Conservation (phyloP, 73 alveolate species). For the Urostyla sp. region DNA sequence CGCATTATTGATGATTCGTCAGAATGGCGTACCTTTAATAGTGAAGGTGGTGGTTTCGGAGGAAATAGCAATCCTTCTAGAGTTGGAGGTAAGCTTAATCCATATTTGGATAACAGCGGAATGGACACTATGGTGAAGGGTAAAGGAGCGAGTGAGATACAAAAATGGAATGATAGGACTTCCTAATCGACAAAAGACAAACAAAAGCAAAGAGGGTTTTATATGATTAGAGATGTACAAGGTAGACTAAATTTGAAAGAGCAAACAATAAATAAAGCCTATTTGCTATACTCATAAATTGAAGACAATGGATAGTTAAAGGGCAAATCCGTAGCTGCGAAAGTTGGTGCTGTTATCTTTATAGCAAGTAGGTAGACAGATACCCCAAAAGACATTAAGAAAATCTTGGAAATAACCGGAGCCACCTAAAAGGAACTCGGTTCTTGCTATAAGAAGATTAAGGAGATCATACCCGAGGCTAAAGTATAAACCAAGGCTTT, state of each 20-base stretch:
- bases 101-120: slow-evolving; percentile 41
- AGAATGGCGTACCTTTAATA: slow-evolving; percentile 67
- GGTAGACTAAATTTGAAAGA: slow-evolving; percentile 17
- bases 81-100: slow-evolving; percentile 58
- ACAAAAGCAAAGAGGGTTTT: slow-evolving; percentile 35
- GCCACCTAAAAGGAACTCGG: slow-evolving; percentile 31
- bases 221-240: slow-evolving; percentile 15
- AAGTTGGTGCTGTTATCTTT: slow-evolving; percentile 58
- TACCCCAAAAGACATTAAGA: slow-evolving; percentile 46
- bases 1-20: slow-evolving; percentile 61
- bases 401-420: background rate
- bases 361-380: slow-evolving; percentile 41
- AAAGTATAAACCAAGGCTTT: background rate
- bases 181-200: slow-evolving; percentile 31
- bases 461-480: slow-evolving; percentile 27
- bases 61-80: slow-evolving; percentile 51
- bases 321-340: slow-evolving; percentile 53
- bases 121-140: slow-evolving; percentile 59
- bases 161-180: slow-evolving; percentile 44
- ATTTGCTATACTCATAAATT: slow-evolving; percentile 10
- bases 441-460: slow-evolving; percentile 40
- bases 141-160: background rate
- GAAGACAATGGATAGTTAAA: slow-evolving; percentile 50
- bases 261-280: background rate
- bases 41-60: slow-evolving; percentile 26